Evolutionary conservation across 345 rosid species (phyloP).

Genomic region (Gossypium mustelinum): DNA sequence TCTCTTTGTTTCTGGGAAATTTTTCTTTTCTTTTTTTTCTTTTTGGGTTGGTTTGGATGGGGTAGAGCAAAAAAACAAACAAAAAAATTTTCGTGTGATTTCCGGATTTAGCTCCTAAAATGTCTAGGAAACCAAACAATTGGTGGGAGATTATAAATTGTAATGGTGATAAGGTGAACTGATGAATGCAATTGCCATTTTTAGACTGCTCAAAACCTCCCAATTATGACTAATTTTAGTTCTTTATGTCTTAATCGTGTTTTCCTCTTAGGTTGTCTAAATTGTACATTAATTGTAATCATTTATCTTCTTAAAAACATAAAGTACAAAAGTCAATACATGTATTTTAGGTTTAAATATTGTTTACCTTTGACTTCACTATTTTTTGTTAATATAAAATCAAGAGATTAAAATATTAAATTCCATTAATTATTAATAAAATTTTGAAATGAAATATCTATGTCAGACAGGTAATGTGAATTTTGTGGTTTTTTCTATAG

Average conservation of each 20-base stretch:
- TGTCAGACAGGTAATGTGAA: too few species aligned
- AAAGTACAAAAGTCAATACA: too few species aligned
- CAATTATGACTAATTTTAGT: slow-evolving; percentile 13
- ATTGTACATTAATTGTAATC: neutral
- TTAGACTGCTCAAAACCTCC: slow-evolving; percentile 21
- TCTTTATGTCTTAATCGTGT: neutral
- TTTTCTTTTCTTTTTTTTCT: neutral
- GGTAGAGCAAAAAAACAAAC: neutral
- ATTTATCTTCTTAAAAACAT: neutral
- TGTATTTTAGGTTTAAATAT: too few species aligned
- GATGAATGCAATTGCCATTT: slow-evolving; percentile 33
- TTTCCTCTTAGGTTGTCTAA: neutral
- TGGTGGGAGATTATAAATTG: slow-evolving; percentile 39
- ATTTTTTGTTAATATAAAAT: too few species aligned
- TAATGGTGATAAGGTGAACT: neutral
- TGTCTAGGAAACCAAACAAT: slow-evolving; percentile 61
- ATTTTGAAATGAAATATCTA: too few species aligned
- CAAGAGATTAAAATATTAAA: too few species aligned
- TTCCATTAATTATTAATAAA: too few species aligned
- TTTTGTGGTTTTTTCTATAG: too few species aligned
- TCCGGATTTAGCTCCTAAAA: slow-evolving; percentile 63
- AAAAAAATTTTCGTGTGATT: slow-evolving; percentile 23
- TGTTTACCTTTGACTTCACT: too few species aligned
- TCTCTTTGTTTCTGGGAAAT: slow-evolving; percentile 13
- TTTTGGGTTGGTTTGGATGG: slow-evolving; percentile 19